Evolutionary conservation across 2,329 filamentous ascomycete genomes (phyloP), one percentile per base, ranked within the genome.

Genomic region (Neonectria magnoliae): DNA sequence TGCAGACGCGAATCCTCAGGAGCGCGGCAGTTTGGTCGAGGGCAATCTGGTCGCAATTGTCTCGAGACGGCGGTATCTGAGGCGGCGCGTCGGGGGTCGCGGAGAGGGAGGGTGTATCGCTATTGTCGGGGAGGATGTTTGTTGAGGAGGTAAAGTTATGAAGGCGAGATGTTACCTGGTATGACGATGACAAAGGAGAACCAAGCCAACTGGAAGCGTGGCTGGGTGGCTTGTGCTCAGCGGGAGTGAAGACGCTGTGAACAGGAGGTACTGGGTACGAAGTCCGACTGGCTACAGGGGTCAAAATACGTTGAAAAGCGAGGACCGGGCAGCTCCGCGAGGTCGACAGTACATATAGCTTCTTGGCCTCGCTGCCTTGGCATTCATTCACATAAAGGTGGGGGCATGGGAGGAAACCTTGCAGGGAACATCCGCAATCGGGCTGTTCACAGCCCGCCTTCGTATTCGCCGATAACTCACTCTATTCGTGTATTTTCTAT

Each of bases 181-280:
- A 73, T 73, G 70, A 72, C 68, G 67, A 70, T 71, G 71, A 73
- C 71, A 73, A 73, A 70, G 70, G 70, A 33, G 58, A 53, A 60
- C 47, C 41, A 44, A 58, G 38, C 61, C 31, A 61, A 60, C 61
- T 52, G 61, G 41, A 27, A 45, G 13, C 29, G 71, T 73, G 71
- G 71, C 70, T 68, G 56, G 48, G 45, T 62, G 53, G 54, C 60
- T 47, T 47, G 59, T 64, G 57, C 62, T 18, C 27, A 13, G 13
- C 16, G 36, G n/a, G 38, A 20, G 22, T 18, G 47, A 27, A 33
- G 25, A n/a, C 20, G 47, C 47, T 51, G 16, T 22, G n/a, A 18
- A 18, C 3, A 8, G 10, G 11, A 51, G 27, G 48, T 33, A 31
- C 29, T 10, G 4, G 27, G 48, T 51, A 51, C 48, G 27, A 18